Conservation (phyloP, 2,329 filamentous ascomycete species). For the Pseudogymnoascus sp. region DNA sequence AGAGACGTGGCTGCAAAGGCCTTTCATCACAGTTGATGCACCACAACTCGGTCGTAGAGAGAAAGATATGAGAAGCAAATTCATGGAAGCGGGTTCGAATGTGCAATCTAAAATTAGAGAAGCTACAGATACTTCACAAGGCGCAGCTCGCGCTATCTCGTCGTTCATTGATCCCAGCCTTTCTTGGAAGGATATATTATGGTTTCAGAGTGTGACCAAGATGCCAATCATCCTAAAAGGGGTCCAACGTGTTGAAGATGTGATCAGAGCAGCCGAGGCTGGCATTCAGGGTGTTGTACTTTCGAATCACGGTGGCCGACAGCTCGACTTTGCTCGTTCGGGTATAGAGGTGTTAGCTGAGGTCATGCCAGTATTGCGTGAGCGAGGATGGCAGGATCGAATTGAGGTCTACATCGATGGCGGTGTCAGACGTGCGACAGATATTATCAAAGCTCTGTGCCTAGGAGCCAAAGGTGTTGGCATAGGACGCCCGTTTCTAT, state of each 20-base stretch:
- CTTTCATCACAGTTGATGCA: conserved; percentile 96
- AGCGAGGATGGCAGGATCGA: conserved; percentile 61
- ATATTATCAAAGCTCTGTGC: conserved; percentile 92
- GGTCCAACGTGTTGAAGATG: conserved; percentile 92
- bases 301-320: conserved; percentile 90
- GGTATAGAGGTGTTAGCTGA: conserved; percentile 86
- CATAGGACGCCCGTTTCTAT: conserved; percentile 89
- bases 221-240: conserved; percentile 98
- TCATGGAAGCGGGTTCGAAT: conserved; percentile 70
- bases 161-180: conserved; percentile 91
- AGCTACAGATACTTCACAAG: conserved; percentile 76
- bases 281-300: conserved; percentile 86
- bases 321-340: conserved; percentile 84
- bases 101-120: conserved; percentile 63
- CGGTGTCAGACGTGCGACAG: conserved; percentile 79
- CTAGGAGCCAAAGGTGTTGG: conserved; percentile 87
- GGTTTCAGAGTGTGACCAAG: conserved; percentile 81
- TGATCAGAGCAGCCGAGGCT: conserved; percentile 71
- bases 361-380: conserved; percentile 77
- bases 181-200: conserved; percentile 87
- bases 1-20: conserved; percentile 82
- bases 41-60: conserved; percentile 90
- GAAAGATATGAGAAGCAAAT: conserved; percentile 96
- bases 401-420: conserved; percentile 90
- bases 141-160: conserved; percentile 88